Conservation (phyloP, 2,329 filamentous ascomycete genomes). For the Xylaria sp. region DNA sequence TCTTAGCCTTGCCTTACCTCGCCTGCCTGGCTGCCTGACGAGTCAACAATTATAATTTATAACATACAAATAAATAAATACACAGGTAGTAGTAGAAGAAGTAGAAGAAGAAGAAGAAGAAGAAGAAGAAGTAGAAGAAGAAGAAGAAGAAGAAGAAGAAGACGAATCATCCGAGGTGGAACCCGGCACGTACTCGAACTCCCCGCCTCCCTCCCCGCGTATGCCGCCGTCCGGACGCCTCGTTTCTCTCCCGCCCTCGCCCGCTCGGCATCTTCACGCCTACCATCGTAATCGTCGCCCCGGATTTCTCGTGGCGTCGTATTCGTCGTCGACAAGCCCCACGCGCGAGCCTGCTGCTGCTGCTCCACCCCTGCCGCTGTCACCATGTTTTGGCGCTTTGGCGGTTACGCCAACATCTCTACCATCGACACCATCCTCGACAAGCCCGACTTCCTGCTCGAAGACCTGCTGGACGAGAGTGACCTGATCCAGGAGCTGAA, state of each 20-base stretch:
- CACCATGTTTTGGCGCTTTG: slow-evolving; percentile 99
- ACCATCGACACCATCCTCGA: slow-evolving; percentile 97
- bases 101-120: no score
- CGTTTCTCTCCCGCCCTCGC: slow-evolving; percentile 16
- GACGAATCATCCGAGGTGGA: not conserved
- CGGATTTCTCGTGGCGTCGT: slow-evolving; percentile 34
- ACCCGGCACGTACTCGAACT: not conserved
- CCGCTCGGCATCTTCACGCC: not conserved
- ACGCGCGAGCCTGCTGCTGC: slow-evolving; percentile 36
- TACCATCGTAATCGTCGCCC: not conserved
- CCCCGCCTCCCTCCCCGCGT: slow-evolving; percentile 18
- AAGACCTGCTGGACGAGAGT: slow-evolving; percentile 94
- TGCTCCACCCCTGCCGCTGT: slow-evolving; percentile 25
- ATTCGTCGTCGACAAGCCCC: slow-evolving; percentile 32
- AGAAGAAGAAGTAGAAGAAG: no score
- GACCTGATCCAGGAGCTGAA: slow-evolving; percentile 98
- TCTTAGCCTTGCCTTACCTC: no score
- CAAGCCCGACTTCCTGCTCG: slow-evolving; percentile 93
- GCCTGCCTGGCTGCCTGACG: not conserved
- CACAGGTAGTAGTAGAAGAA: not conserved
- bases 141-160: no score
- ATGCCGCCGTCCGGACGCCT: slow-evolving; percentile 31
- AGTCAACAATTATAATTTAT: not conserved
- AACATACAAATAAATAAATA: not conserved
- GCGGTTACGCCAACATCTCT: slow-evolving; percentile 97